Conservation (phyloP, 495 filamentous ascomycete species). For the Astrothelium subdiscretum region DNA sequence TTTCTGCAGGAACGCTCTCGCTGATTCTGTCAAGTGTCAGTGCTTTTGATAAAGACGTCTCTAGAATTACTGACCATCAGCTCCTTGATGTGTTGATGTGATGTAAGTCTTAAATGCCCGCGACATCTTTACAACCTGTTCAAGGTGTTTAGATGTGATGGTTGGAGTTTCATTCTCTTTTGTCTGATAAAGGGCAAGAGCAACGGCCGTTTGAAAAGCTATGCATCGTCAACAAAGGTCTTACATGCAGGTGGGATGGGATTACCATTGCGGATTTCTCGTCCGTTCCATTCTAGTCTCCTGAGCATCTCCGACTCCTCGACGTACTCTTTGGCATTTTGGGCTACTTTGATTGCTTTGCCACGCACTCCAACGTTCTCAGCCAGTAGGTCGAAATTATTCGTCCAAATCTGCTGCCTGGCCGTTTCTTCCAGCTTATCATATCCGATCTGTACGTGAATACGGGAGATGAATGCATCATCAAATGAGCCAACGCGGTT, state of each 20-base stretch:
- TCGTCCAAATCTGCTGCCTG: not conserved
- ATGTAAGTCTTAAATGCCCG: not conserved
- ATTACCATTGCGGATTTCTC: not conserved
- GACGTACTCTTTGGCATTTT: not conserved
- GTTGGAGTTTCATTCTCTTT: not conserved
- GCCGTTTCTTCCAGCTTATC: not conserved
- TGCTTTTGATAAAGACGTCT: not conserved
- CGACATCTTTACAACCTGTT: not conserved
- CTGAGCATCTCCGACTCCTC: not conserved
- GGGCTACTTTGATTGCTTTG: not conserved
- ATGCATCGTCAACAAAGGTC: not conserved
- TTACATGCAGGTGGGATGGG: not conserved
- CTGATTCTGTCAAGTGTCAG: not conserved
- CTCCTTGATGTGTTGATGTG: not conserved
- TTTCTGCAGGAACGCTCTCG: not conserved
- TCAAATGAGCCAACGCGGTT: slow-evolving; percentile 42
- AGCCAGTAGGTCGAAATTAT: not conserved
- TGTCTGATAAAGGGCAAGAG: not conserved
- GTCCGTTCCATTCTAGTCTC: not conserved
- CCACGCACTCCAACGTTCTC: not conserved
- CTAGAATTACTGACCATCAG: not conserved
- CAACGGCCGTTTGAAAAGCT: not conserved
- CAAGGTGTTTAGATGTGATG: not conserved
- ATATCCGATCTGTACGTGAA: slow-evolving; percentile 23
- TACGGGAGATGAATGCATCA: slow-evolving; percentile 32